Percentiles rank a stretch among this genome's conserved stretches.
phyloP scores from a whole-genome alignment of 2,329 filamentous ascomycete genomes.

The Exophiala sp. region DNA sequence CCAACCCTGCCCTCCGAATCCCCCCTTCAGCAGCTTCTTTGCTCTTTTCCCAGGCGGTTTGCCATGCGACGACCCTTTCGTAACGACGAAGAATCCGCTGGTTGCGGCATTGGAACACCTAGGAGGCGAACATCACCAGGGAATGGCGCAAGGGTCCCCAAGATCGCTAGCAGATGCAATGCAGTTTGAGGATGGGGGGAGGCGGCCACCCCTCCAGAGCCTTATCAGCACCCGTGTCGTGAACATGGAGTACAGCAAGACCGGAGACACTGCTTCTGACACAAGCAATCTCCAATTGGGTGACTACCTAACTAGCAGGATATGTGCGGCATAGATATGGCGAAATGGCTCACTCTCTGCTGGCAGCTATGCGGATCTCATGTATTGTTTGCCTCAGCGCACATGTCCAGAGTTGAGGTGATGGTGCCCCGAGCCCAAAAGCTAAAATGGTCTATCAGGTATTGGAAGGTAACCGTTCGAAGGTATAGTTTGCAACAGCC shows the following conservation, averaged over 20 bases:
- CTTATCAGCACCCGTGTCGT: not conserved
- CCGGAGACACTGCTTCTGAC: not conserved
- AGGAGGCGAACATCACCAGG: constrained; percentile 6
- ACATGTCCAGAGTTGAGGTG: constrained; percentile 13
- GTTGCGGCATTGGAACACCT: constrained; percentile 18
- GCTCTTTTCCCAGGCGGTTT: constrained; percentile 13
- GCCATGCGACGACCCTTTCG: constrained; percentile 20
- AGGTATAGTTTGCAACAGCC: constrained; percentile 9
- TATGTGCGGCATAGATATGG: constrained; percentile 19
- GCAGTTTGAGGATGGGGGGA: not conserved
- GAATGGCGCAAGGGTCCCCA: constrained; percentile 1
- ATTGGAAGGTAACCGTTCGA: constrained; percentile 8
- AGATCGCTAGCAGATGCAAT: not conserved
- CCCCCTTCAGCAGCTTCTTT: constrained; percentile 20
- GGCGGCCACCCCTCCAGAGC: not conserved
- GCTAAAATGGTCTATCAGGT: constrained; percentile 5
- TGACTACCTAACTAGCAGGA: constrained; percentile 10
- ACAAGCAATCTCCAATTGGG: constrained; percentile 5
- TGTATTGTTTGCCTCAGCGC: constrained; percentile 17
- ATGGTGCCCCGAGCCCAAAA: constrained; percentile 14
- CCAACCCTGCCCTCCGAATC: constrained; percentile 12
- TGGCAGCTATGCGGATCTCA: constrained; percentile 21
- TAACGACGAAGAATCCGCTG: constrained; percentile 22
- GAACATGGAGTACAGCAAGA: not conserved
- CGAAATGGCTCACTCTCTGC: constrained; percentile 20